Base-by-base conservation (phyloP, 495 filamentous ascomycete genomes). In the Penicillium antarcticum region DNA sequence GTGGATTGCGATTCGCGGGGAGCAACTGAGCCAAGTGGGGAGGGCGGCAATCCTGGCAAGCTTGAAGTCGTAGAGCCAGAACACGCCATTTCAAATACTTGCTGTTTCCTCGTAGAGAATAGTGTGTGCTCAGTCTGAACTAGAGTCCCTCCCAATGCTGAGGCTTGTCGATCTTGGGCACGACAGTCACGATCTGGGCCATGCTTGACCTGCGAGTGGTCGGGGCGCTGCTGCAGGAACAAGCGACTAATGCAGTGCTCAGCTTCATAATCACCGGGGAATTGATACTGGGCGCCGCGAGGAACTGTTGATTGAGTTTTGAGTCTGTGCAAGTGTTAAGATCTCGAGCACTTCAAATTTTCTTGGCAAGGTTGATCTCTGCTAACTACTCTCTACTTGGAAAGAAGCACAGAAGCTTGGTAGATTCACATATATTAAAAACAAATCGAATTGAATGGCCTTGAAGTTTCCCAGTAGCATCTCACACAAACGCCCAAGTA, bases 201-300 rank as follows among this genome's bases (percentile, higher is more conserved):
- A 41, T 53, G 31, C 42, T 57, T 45, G 47, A 43, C 23, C 48
- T 40, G 34, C 41, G 24, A 58, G 42, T 64, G 61, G 61, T 26
- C 49, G 40, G 51, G 37, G 36, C 16, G 34, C 35, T 37, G 54
- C 55, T 62, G 62, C 62, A 66, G 62, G 62, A 63, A 66, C 62
- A 32, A 60, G 49, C 55, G 49, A 51, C 60, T 63, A 66, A 63
- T 66, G 62, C 60, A 58, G 46, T 47, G 9, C 56, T 66, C 62
- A 66, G 62, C 62, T 63, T 57, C 42, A n/a, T 37, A 21, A 18
- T 40, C 36, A 33, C 47, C 31, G 37, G 24, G 47, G 18, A 42
- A 34, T 32, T 37, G 4, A 2, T 18, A 13, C 35, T 40, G 34
- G 16, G 16, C 5, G 24, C 46, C 26, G 17, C 13, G 10, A 21